Evolutionary conservation across 371 early-diverging fungal species (phyloP), one percentile per base, ranked within the genome.

Genomic region (Syncephalastrum racemosum): DNA sequence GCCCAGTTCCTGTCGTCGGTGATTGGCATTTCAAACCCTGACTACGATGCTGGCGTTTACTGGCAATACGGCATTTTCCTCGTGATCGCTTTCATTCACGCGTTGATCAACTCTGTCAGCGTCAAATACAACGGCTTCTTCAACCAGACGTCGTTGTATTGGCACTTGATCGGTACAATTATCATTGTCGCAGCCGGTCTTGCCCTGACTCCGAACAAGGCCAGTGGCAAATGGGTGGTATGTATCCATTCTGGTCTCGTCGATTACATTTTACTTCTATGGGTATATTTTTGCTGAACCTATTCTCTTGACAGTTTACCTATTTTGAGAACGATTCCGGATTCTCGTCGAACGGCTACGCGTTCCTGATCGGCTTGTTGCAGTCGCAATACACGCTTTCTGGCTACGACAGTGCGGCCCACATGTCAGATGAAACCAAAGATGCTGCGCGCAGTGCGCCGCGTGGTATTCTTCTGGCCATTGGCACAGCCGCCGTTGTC

Each of bases 391-490:
- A 77, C 64, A 82, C 84, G 15, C 60, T 83, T 43, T 80, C 80
- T 27, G 86, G 90, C n/a, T 90, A 86, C 67, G 90, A 90, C 51
- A 80, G 86, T 22, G 83, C 87, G 5, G 89, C 89, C 4, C 89
- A 90, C 60, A 84, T 90, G 82, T 80, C 86, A 5, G 90, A 90
- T 53, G 90, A 90, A 67, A 89, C 91, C 18, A 70, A 72, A 25
- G 78, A 83, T 56, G 85, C 88, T 6, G 79, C 75, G 56, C 73
- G 82, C 36, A 79, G 78, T 39, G 87, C 86, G 0, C 89, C 91
- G 2, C 67, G 73, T 19, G 88, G 84, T 27, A 89, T 90, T 50
- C 66, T 87, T 42, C 69, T 71, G 53, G 73, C 62, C 18, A 74
- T 78, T 73, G 58, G 81, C 76, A 23, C 80, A 74, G 62, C 71